These are phyloP conservation scores for Chlamydomonas incerta DNA, from an alignment of 139 green algal species.

Conservation along the genomic window DNA sequence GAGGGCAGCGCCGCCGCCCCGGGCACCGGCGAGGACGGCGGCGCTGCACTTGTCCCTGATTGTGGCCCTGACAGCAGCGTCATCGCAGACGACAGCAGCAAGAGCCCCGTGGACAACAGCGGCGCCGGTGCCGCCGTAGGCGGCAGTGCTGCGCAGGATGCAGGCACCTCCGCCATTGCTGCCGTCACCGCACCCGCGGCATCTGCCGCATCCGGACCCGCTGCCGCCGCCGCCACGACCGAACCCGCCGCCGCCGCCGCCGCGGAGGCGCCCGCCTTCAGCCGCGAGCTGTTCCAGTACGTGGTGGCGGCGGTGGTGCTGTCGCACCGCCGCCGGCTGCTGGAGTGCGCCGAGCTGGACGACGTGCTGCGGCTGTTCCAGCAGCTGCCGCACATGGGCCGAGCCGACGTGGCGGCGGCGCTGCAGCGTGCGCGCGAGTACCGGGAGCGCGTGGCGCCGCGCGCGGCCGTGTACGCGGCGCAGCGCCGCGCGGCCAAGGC, in stretches of 20 bases:
- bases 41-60: no score
- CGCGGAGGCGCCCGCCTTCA: neutral
- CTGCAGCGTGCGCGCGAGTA: conserved; percentile 5
- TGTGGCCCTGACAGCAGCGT: no score
- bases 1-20: no score
- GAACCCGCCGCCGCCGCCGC: no score
- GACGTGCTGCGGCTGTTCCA: conserved; percentile 82
- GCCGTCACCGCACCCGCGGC: no score
- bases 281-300: conserved; percentile 67
- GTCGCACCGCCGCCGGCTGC: conserved; percentile 57
- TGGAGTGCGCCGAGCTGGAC: conserved; percentile 76
- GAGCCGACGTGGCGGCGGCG: neutral
- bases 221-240: neutral
- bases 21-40: no score
- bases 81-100: no score
- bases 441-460: neutral
- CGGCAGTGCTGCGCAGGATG: no score
- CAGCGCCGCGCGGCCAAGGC: no score
- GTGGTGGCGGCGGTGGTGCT: conserved; percentile 75
- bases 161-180: neutral
- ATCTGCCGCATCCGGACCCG: neutral
- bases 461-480: neutral
- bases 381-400: neutral
- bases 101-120: no score
- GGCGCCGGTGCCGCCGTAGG: no score